Evolutionary conservation across 2,329 filamentous ascomycete species (phyloP).

Genomic region (Furcasterigmium furcatum): DNA sequence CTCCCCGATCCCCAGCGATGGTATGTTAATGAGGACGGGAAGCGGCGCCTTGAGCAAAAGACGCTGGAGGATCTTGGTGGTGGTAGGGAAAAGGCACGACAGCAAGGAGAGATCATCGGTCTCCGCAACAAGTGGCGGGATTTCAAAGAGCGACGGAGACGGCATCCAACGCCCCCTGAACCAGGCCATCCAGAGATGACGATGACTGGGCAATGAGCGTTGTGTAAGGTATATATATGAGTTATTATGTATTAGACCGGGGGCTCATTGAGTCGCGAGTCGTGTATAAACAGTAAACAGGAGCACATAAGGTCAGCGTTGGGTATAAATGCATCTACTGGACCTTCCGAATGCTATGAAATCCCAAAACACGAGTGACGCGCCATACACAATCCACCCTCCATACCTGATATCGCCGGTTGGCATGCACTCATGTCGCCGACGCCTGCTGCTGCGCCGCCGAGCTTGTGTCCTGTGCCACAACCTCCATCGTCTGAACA

Average conservation of each 20-base stretch:
- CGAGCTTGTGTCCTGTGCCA: constrained; percentile 8
- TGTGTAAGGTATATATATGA: too few species aligned
- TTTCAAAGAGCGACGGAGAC: constrained; percentile 27
- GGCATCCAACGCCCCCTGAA: neutral
- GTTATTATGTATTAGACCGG: too few species aligned
- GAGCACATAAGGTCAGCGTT: too few species aligned
- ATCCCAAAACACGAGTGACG: too few species aligned
- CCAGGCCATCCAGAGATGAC: neutral
- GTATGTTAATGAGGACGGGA: constrained; percentile 27
- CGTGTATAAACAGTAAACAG: too few species aligned
- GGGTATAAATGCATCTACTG: too few species aligned
- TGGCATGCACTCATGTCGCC: too few species aligned
- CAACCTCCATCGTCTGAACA: constrained; percentile 57
- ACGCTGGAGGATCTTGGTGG: constrained; percentile 48
- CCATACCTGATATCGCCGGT: too few species aligned
- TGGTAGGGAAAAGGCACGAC: constrained; percentile 39
- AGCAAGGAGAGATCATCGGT: constrained; percentile 41
- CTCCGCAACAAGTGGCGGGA: constrained; percentile 38
- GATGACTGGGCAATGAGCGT: neutral
- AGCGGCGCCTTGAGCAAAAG: constrained; percentile 38
- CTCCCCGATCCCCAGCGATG: constrained; percentile 44
- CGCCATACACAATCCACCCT: too few species aligned
- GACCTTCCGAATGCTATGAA: too few species aligned
- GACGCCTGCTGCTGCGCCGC: neutral
- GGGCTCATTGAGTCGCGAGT: too few species aligned